Evolutionary conservation across 164 flowering plant species (phyloP), one percentile per base, ranked within the genome.

Genomic region (Magnolia sinica): DNA sequence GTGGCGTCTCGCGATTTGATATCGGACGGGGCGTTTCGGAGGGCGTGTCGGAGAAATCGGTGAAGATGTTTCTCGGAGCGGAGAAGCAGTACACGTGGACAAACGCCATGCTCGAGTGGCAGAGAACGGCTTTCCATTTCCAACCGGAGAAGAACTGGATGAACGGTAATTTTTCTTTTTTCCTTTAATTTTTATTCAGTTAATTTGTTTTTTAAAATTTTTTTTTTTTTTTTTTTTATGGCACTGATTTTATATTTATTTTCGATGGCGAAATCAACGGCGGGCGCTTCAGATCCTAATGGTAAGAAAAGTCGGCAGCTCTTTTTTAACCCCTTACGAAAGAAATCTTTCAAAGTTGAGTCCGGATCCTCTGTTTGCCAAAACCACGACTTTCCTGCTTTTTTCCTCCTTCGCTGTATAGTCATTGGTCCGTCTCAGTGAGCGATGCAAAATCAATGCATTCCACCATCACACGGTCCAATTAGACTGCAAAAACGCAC

Each of bases 111-210:
- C 73, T 78, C 45, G 2, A 22, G 27, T 78, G 80, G 80, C 80
- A 78, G 71, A 49, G 76, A 80, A 89, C 92, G 1, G 84, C 87
- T 22, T 93, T 68, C 87, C 96, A 90, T 73, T 92, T 89, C 76
- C 95, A 93, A 69, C 96, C 98, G 1, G 78, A 86, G 78, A 85
- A 84, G 78, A 93, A 93, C 64, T 93, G 96, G 98, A 91, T 93
- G 96, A 93, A 93, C 76, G 98, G 98, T 69, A 55, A 8, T 16
- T 55, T 11, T 37, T 16, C 16, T 9, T 16, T 55, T 64, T 64
- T 9, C 10, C 4, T 27, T 72, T 11, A 13, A 11, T 7, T 19
- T 50, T 6, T 71, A 20, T n/a, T n/a, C 59, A 55, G 16, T 16
- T 55, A 55, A 11, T 55, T 55, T 55, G 16, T 16, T 55, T 55